Evolutionary conservation across 208 protist genomes (phyloP).

Genomic region (Wallacemonas sp.): DNA sequence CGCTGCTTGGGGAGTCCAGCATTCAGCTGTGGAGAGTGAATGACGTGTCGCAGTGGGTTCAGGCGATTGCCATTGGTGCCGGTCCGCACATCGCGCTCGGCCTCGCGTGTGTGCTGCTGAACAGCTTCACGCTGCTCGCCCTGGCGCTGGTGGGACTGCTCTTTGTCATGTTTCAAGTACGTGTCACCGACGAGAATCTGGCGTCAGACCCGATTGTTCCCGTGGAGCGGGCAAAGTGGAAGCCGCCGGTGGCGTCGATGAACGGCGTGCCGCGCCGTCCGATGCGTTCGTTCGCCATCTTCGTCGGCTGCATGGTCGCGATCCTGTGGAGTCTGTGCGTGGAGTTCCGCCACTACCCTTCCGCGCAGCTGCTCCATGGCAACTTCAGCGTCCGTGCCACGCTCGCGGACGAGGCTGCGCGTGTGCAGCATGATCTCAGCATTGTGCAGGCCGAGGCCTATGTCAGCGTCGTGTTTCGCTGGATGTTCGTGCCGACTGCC

Average conservation of each 20-base stretch:
- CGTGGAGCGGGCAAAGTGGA: not conserved
- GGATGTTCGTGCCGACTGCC: slow-evolving; percentile 24
- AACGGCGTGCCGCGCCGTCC: slow-evolving; percentile 22
- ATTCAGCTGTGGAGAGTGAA: slow-evolving; percentile 26
- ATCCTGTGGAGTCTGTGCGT: slow-evolving; percentile 6
- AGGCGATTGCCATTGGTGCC: slow-evolving; percentile 19
- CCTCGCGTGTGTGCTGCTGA: slow-evolving; percentile 22
- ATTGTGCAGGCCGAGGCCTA: not conserved
- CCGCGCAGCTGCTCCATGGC: not conserved
- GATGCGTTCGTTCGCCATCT: slow-evolving; percentile 23
- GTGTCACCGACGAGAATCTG: slow-evolving; percentile 19
- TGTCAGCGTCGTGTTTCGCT: not conserved
- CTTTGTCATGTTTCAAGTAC: slow-evolving; percentile 23
- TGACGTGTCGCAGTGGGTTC: slow-evolving; percentile 14
- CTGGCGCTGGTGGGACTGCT: slow-evolving; percentile 22
- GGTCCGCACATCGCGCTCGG: slow-evolving; percentile 39
- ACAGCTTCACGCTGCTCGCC: slow-evolving; percentile 33
- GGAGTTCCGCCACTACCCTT: not conserved
- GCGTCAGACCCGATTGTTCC: slow-evolving; percentile 2
- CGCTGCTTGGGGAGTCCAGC: slow-evolving; percentile 26
- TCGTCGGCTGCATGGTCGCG: slow-evolving; percentile 25
- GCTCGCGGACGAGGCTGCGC: not conserved
- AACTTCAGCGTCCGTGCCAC: slow-evolving; percentile 1
- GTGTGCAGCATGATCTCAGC: not conserved
- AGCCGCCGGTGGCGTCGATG: not conserved